Conservation (phyloP, 2,329 filamentous ascomycete genomes). For the Passalora sequoiae region DNA sequence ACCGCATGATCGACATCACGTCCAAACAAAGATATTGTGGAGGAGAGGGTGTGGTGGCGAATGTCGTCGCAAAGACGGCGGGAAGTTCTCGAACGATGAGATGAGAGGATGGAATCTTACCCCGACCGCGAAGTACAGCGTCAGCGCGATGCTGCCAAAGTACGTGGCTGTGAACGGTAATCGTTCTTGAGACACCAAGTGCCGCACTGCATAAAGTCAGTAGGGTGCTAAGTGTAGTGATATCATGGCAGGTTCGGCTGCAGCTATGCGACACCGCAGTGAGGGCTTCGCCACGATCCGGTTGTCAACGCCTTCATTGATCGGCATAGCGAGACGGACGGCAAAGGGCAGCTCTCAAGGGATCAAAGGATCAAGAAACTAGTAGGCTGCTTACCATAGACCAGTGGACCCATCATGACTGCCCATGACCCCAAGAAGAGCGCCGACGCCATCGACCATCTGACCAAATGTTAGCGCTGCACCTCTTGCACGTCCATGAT, state of each 20-base stretch:
- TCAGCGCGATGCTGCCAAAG: slow-evolving; percentile 86
- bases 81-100: not conserved
- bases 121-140: slow-evolving; percentile 85
- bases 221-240: slow-evolving; percentile 12
- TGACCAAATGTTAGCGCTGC: slow-evolving; percentile 46
- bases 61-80: not conserved
- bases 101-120: slow-evolving; percentile 56
- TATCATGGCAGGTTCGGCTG: slow-evolving; percentile 16
- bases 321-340: slow-evolving; percentile 11
- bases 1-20: slow-evolving; percentile 22
- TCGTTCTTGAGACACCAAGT: slow-evolving; percentile 77
- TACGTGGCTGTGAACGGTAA: slow-evolving; percentile 91
- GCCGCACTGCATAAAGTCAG: slow-evolving; percentile 50
- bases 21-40: slow-evolving; percentile 24
- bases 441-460: slow-evolving; percentile 89
- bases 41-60: slow-evolving; percentile 16
- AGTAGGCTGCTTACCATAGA: slow-evolving; percentile 54
- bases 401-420: slow-evolving; percentile 83
- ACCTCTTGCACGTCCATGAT: not conserved
- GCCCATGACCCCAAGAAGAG: slow-evolving; percentile 91
- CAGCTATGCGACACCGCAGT: slow-evolving; percentile 16
- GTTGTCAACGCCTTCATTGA: slow-evolving; percentile 16
- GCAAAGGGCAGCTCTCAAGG: slow-evolving; percentile 8
- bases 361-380: slow-evolving; percentile 18
- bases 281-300: slow-evolving; percentile 9